phyloP scores from a whole-genome alignment of 768 basidiomycete species.

The Boletus pseudo-olivaceus region DNA sequence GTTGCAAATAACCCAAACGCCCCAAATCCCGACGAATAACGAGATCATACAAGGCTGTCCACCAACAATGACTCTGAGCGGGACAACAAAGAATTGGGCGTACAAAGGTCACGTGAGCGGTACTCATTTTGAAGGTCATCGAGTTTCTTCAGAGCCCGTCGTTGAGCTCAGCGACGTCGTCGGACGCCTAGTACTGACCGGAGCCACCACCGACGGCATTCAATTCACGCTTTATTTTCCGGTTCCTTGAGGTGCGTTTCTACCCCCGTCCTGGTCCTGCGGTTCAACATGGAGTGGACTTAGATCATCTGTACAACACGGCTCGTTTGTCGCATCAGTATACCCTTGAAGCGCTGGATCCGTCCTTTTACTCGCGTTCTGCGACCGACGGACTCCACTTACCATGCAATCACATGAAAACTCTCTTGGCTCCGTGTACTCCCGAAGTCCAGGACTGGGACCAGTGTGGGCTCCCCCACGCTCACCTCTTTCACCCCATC shows the following conservation, averaged over 20 bases:
- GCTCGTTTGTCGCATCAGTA: constrained; percentile 1
- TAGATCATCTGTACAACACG: constrained; percentile 7
- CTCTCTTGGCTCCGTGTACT: constrained; percentile 9
- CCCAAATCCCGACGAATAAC: not conserved
- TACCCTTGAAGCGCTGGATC: constrained; percentile 4
- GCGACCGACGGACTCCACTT: not conserved
- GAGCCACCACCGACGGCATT: not conserved
- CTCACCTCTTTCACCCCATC: constrained; percentile 68
- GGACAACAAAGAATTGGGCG: not conserved
- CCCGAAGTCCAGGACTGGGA: constrained; percentile 8
- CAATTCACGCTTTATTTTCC: not conserved
- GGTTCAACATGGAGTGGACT: not conserved
- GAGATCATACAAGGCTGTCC: not conserved
- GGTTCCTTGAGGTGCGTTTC: constrained; percentile 13
- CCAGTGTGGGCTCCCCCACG: constrained; percentile 59
- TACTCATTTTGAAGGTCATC: constrained; percentile 10
- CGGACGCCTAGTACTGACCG: not conserved
- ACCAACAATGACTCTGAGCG: not conserved
- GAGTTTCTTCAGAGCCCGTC: constrained; percentile 9
- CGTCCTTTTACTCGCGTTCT: constrained; percentile 1
- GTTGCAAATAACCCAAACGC: not conserved
- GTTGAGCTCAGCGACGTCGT: constrained; percentile 7
- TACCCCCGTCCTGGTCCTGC: not conserved
- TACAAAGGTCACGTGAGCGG: constrained; percentile 18
- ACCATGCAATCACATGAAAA: constrained; percentile 15